Percentiles rank a stretch among this genome's conserved stretches.
These are phyloP conservation scores for Pichia gijzeniarum DNA, from an alignment of 805 yeast genomes.

Conservation along the genomic window DNA sequence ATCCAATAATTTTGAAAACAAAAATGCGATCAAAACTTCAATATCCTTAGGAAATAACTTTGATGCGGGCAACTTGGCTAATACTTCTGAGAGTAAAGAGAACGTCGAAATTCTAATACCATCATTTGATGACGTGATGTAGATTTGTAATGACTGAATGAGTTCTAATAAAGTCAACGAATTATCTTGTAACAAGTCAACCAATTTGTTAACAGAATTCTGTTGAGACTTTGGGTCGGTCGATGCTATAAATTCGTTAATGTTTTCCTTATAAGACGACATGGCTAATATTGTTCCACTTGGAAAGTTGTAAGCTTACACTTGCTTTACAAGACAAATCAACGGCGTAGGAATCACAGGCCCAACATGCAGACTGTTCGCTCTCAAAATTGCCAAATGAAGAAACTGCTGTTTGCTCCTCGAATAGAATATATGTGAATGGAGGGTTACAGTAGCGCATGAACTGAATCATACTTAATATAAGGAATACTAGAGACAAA, in stretches of 20 bases:
- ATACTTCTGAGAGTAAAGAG: conserved; percentile 34
- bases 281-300: not conserved
- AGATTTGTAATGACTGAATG: conserved; percentile 23
- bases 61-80: conserved; percentile 24
- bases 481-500: no score
- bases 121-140: conserved; percentile 43
- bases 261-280: conserved; percentile 6
- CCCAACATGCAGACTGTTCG: no score
- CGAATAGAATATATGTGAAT: no score
- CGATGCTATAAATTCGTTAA: conserved; percentile 9
- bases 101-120: conserved; percentile 35
- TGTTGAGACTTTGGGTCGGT: not conserved
- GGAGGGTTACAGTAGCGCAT: no score
- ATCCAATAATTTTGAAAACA: conserved; percentile 63
- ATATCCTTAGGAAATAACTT: conserved; percentile 39
- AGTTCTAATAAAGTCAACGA: conserved; percentile 9
- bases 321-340: no score
- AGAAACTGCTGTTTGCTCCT: no score
- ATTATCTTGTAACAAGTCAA: conserved; percentile 8
- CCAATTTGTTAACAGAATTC: not conserved
- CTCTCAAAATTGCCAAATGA: not conserved
- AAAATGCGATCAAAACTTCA: conserved; percentile 48
- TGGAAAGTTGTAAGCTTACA: not conserved
- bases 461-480: no score
- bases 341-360: no score